A percentile compares a stretch with the other conserved stretches of the same genome.
These are phyloP conservation scores for Helminthosporium solani DNA, from an alignment of 2,329 filamentous ascomycete genomes.

Conservation along the genomic window DNA sequence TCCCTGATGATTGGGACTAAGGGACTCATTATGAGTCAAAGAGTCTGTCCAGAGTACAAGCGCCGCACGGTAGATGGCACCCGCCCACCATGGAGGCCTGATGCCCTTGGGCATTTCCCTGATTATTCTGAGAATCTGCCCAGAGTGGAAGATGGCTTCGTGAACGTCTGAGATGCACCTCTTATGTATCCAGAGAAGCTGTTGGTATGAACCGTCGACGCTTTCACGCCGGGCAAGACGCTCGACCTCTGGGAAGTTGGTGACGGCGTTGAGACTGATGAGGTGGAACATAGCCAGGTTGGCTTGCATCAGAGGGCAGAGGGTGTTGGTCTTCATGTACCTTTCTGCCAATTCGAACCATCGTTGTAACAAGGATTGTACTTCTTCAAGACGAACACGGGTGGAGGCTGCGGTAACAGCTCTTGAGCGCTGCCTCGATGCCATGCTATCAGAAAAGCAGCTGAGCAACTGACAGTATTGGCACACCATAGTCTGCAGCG, in stretches of 20 bases:
- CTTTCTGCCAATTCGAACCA: conserved; percentile 67
- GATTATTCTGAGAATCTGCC: conserved; percentile 65
- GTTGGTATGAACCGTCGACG: conserved; percentile 58
- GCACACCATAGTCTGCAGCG: conserved; percentile 64
- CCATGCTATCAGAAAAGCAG: conserved; percentile 61
- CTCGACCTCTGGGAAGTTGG: conserved; percentile 68
- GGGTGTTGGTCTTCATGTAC: conserved; percentile 57
- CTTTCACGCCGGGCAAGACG: conserved; percentile 63
- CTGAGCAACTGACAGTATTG: conserved; percentile 65
- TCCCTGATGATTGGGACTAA: conserved; percentile 37
- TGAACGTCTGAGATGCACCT: conserved; percentile 64
- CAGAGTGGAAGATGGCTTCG: conserved; percentile 66
- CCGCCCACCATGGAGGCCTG: conserved; percentile 70
- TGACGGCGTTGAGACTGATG: conserved; percentile 67
- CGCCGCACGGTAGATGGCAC: conserved; percentile 64
- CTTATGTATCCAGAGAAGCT: conserved; percentile 57
- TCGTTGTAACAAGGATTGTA: conserved; percentile 62
- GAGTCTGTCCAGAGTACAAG: conserved; percentile 52
- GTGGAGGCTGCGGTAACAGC: conserved; percentile 62
- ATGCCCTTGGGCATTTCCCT: conserved; percentile 60
- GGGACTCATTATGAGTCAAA: conserved; percentile 52
- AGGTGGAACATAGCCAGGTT: conserved; percentile 71
- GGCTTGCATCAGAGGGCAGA: conserved; percentile 62
- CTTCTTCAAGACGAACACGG: conserved; percentile 62
- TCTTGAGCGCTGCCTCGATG: conserved; percentile 48